Evolutionary conservation across 169 alveolate species (phyloP), one percentile per base, ranked within the genome.

Genomic region (Plasmodium gonderi): DNA sequence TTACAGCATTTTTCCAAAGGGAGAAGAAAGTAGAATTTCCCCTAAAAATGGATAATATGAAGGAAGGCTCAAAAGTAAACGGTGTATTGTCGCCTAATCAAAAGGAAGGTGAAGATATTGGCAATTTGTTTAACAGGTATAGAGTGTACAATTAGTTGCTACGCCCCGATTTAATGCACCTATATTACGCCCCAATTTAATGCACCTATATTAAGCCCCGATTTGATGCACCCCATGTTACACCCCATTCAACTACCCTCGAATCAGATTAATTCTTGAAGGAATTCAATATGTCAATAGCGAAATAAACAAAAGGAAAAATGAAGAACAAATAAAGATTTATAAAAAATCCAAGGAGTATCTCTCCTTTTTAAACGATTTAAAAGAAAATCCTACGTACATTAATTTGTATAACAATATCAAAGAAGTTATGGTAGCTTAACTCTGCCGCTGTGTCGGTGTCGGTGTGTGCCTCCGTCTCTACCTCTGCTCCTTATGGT

Each of bases 241-340:
- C 51, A 20, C 72, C 17, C 36, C 72, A n/a, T 17, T 44, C 1
- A 29, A 2, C 72, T 3, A 17, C 20, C 8, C 9, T 64, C n/a
- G 2, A 12, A 17, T 2, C 65, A 83, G 92, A 26, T 83, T 17
- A 36, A 51, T 83, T 76, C 26, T 83, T 23, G 82, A 83, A 20
- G 92, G 92, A 0, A 83, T 83, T 20, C 54, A 83, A 14, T 83
- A 44, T 9, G 76, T 83, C n/a, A 69, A 83, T 44, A 29, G 23
- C 38, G 68, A 83, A 47, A 83, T 83, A 12, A 47, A 72, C 44
- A 47, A 83, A n/a, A 45, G 54, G 45, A 74, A 54, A 9, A 76
- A 83, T 8, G 83, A 83, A 14, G 79, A 83, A 3, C 92, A 83
- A 69, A 47, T 83, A 38, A 83, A 83, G 77, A 69, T 83, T 83